Base-by-base conservation (phyloP, 345 rosid species). In the Syzygium aromaticum region DNA sequence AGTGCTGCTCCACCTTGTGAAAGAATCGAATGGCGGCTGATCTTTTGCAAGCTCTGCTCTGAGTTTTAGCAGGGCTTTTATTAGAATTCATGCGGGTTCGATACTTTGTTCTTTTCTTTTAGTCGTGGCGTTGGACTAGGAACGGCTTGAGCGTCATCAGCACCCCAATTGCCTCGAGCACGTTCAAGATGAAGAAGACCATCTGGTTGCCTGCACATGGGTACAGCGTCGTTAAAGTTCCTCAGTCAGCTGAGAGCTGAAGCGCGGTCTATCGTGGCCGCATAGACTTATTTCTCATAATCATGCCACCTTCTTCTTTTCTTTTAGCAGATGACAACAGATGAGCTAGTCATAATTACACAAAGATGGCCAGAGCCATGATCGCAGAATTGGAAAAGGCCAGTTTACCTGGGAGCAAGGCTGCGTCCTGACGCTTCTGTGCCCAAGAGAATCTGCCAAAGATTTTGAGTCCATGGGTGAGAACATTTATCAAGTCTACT, bases 111-210 rank as follows among this genome's bases (percentile, higher is more conserved):
- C 46, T 67, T 67, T 8, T 33, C 78, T 67, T 7, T 67, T 16
- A 67, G 78, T 67, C 11, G 23, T 6, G 46, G 78, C 23, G 46
- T 67, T 67, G 46, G 30, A 49, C 85, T 28, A 95, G 92, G 92
- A 97, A 96, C 19, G 99, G 99, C 84, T 96, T 92, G 91, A 96
- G 93, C 7, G 96, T 95, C 93, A 90, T 51, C 84, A 94, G n/a
- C 85, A 94, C 90, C 54, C 95, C 99, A n/a, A 92, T 89, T 52
- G 89, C 92, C 89, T 93, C 91, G 0, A 97, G 87, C 85, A 87
- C 61, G 85, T 91, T 95, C 87, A 97, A 84, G 33, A 92, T 25
- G 86, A 94, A 95, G 95, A 97, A 97, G 52, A 95, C 94, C 90
- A 92, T 89, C 52, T 92, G 95, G 84, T 82, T 87, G 28, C 97